These are phyloP conservation scores for Phytopythium chamaehyphon DNA, from an alignment of 352 stramenopile genomes.

Conservation along the genomic window DNA sequence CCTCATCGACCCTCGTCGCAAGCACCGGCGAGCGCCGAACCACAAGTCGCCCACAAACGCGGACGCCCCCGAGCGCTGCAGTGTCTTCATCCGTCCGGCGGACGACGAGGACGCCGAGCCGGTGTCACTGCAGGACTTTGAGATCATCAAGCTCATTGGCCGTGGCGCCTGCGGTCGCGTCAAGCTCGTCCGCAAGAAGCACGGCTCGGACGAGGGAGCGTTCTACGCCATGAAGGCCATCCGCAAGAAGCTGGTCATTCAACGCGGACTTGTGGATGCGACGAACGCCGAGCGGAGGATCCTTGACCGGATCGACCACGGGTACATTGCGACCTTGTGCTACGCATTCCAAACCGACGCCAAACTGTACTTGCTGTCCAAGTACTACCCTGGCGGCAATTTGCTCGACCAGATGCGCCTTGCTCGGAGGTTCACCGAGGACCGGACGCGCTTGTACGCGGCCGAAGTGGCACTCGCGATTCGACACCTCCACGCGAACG, in stretches of 20 bases:
- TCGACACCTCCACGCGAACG: constrained; percentile 88
- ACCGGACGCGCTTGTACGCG: constrained; percentile 93
- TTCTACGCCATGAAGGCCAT: constrained; percentile 89
- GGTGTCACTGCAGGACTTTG: constrained; percentile 89
- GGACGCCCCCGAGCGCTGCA: constrained; percentile 43
- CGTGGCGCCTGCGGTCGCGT: constrained; percentile 88
- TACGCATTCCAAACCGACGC: constrained; percentile 90
- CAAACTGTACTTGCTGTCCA: constrained; percentile 89
- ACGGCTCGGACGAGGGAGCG: constrained; percentile 69
- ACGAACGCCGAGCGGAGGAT: constrained; percentile 90
- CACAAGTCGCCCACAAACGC: constrained; percentile 50
- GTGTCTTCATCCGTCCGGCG: constrained; percentile 73
- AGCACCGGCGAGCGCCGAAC: constrained; percentile 60
- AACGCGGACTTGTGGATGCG: constrained; percentile 84
- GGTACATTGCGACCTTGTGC: constrained; percentile 94
- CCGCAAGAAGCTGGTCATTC: constrained; percentile 85
- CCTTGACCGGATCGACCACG: constrained; percentile 92
- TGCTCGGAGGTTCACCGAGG: constrained; percentile 90
- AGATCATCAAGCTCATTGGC: constrained; percentile 97
- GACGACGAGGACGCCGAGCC: constrained; percentile 42
- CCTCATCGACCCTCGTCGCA: constrained; percentile 73
- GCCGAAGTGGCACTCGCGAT: constrained; percentile 96
- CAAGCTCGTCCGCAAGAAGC: constrained; percentile 86
- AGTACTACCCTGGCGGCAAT: constrained; percentile 97
- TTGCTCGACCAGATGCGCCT: constrained; percentile 91